Conservation (phyloP, 805 yeast genomes). For the Cyberlindnera xylosilytica region DNA sequence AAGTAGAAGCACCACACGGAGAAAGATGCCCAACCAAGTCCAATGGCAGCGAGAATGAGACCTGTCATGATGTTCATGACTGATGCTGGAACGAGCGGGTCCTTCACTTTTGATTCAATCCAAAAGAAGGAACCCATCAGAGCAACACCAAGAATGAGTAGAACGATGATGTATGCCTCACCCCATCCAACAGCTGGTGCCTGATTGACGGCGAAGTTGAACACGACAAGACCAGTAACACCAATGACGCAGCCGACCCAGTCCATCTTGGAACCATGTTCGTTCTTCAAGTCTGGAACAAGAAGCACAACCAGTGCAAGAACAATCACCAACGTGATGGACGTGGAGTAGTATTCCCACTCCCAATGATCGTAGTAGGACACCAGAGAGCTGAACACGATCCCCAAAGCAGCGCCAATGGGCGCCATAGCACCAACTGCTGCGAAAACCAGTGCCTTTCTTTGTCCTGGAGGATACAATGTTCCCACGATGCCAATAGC, state of each 20-base stretch:
- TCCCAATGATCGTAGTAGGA: constrained; percentile 44
- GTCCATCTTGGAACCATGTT: constrained; percentile 37
- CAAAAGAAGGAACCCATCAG: no score
- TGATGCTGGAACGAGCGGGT: no score
- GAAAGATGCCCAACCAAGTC: no score
- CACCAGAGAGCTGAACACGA: constrained; percentile 47
- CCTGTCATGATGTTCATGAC: no score
- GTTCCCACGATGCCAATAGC: constrained; percentile 54
- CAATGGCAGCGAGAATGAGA: no score
- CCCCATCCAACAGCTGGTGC: constrained; percentile 78
- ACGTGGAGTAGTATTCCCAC: constrained; percentile 45
- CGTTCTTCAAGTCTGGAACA: no score
- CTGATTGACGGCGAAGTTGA: constrained; percentile 73
- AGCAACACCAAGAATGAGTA: no score
- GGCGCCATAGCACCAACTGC: constrained; percentile 60
- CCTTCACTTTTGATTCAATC: no score
- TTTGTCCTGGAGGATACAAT: constrained; percentile 41
- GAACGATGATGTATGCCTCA: no score
- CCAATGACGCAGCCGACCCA: constrained; percentile 55
- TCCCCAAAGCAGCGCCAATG: constrained; percentile 53
- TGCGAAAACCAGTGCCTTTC: constrained; percentile 53
- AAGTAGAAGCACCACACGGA: no score
- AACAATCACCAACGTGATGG: constrained; percentile 34
- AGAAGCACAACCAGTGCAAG: constrained; percentile 35
- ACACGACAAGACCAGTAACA: constrained; percentile 54